These are phyloP conservation scores for Cornus florida DNA, from an alignment of 148 eudicot genomes.

Conservation along the genomic window DNA sequence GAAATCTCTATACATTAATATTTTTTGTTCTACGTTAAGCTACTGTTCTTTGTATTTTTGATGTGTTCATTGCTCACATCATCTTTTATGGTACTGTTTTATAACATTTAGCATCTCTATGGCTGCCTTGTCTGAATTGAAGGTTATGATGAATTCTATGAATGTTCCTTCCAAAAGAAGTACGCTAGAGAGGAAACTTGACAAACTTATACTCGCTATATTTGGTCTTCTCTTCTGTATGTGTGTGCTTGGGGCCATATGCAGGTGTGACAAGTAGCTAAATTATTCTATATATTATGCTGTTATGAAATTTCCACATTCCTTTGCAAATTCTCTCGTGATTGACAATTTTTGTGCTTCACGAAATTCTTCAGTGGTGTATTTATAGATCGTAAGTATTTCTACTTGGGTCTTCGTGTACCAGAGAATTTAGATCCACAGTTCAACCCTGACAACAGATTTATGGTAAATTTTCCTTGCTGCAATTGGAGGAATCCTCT, in stretches of 20 bases:
- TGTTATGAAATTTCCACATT: background rate
- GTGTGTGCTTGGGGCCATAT: constrained; percentile 93
- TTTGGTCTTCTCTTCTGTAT: constrained; percentile 77
- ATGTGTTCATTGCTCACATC: background rate
- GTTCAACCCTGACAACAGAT: constrained; percentile 80
- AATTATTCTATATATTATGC: constrained; percentile 1
- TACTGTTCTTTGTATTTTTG: background rate
- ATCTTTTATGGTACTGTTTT: background rate
- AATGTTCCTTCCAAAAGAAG: constrained; percentile 98
- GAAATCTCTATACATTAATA: background rate
- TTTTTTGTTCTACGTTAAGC: background rate
- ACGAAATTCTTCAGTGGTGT: constrained; percentile 56
- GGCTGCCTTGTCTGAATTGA: constrained; percentile 23
- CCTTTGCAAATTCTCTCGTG: background rate
- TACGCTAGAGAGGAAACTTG: constrained; percentile 96
- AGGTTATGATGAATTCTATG: constrained; percentile 99
- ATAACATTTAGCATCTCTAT: background rate
- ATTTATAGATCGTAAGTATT: constrained; percentile 62
- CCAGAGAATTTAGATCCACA: constrained; percentile 44
- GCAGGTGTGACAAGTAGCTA: constrained; percentile 59
- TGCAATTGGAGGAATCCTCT: background rate
- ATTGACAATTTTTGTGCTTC: constrained; percentile 14
- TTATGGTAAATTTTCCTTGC: constrained; percentile 55
- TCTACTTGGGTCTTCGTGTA: constrained; percentile 65
- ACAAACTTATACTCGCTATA: constrained; percentile 82